A percentile compares a stretch with the other conserved stretches of the same genome.
These are phyloP conservation scores for Pisolithus albus DNA, from an alignment of 768 basidiomycete species.

Conservation along the genomic window DNA sequence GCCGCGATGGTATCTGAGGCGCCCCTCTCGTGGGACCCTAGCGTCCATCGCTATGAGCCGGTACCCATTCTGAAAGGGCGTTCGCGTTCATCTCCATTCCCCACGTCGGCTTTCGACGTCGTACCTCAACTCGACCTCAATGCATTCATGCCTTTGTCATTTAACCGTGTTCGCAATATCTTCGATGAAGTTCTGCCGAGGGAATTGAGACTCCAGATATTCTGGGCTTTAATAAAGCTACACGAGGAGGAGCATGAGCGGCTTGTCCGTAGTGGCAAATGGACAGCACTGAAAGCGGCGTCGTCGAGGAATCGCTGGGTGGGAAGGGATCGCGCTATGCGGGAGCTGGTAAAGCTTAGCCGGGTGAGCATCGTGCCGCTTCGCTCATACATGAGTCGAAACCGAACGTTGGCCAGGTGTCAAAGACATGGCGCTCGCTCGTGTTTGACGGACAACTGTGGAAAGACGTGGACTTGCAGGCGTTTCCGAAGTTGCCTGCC, in stretches of 20 bases:
- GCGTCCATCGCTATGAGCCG: constrained; percentile 15
- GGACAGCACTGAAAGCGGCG: constrained; percentile 57
- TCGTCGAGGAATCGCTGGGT: constrained; percentile 65
- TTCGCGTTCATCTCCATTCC: constrained; percentile 59
- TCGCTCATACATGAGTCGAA: constrained; percentile 6
- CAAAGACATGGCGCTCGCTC: constrained; percentile 66
- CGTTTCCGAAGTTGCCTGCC: constrained; percentile 53
- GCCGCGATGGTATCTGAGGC: constrained; percentile 4
- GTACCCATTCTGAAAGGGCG: constrained; percentile 35
- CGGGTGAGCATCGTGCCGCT: constrained; percentile 48
- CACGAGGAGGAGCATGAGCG: constrained; percentile 54
- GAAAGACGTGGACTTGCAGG: constrained; percentile 53
- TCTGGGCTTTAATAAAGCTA: constrained; percentile 47
- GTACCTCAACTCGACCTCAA: constrained; percentile 39
- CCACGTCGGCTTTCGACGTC: constrained; percentile 54
- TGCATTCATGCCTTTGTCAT: constrained; percentile 44
- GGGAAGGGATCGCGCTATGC: constrained; percentile 63
- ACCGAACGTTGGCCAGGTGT: constrained; percentile 47
- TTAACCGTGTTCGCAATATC: constrained; percentile 39
- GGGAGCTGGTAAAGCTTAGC: constrained; percentile 73
- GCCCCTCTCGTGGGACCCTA: constrained; percentile 9
- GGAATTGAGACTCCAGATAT: constrained; percentile 59
- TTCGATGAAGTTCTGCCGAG: constrained; percentile 68
- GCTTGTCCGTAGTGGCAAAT: constrained; percentile 38
- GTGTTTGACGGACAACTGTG: constrained; percentile 88